A percentile compares a stretch with the other conserved stretches of the same genome.
phyloP scores from a whole-genome alignment of 2,329 filamentous ascomycete species.

The Diaporthe ilicicola region DNA sequence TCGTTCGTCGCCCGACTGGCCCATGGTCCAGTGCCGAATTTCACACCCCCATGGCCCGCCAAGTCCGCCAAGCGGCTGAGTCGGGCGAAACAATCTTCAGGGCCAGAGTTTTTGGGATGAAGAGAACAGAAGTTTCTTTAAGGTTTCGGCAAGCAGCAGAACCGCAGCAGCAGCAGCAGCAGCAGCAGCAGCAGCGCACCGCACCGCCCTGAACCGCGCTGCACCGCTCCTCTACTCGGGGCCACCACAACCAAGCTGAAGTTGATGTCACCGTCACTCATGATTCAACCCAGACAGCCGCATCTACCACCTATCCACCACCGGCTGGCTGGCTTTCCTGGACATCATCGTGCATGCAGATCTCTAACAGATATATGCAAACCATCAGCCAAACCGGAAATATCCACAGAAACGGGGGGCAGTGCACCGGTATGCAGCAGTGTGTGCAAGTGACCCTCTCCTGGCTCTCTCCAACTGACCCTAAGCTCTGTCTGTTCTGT shows the following conservation, averaged over 20 bases:
- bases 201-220: not conserved
- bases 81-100: conserved; percentile 23
- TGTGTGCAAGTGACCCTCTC: not conserved
- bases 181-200: not conserved
- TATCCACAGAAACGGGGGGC: conserved; percentile 6
- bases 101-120: conserved; percentile 8
- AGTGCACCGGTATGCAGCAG: not conserved
- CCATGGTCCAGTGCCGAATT: not conserved
- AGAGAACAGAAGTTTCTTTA: conserved; percentile 16
- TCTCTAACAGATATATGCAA: not conserved
- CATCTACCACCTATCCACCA: not conserved
- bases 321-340: not conserved
- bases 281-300: not conserved
- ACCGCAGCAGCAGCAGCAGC: not conserved
- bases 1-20: not conserved
- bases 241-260: not conserved
- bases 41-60: conserved; percentile 4
- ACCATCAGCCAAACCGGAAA: not conserved
- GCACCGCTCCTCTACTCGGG: not conserved
- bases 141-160: conserved; percentile 19
- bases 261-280: not conserved
- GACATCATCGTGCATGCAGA: conserved; percentile 7
- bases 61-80: conserved; percentile 18
- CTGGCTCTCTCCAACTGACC: not conserved
- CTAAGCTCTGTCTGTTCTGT: not conserved